Base-by-base conservation (phyloP, 1,139 yeast genomes). In the Yamadazyma triangularis region DNA sequence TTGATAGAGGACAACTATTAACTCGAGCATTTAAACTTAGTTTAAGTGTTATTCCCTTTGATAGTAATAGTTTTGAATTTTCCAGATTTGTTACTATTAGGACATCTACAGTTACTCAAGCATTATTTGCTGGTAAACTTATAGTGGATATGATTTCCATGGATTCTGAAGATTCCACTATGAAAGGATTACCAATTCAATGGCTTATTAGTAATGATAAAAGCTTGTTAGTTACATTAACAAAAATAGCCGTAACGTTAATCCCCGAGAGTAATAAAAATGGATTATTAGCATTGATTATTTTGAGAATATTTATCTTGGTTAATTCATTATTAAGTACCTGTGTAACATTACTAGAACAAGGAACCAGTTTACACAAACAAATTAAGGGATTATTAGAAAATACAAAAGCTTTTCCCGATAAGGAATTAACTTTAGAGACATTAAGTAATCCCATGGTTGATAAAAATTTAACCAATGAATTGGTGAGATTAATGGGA, bases 71-170 rank as follows among this genome's bases (percentile, higher is more conserved):
- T 32, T 53, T 56, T 38, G 74, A 68, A 36, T 58, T 65, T 35
- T 53, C 70, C n/a, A 61, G 60, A 38, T 58, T 62, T 33, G 47
- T 60, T 4, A 60, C 63, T 37, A 40, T 52, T 4, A 44, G 77
- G 30, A 70, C 81, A n/a, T 77, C 88, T 3, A 66, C 76, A 0
- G 62, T 79, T 12, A 59, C 79, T 1, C 88, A 83, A 45, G 65
- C 84, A 2, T 53, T 78, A 13, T 63, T 79, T 40, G 73, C 79
- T 0, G 67, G 70, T 15, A 64, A 73, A 28, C 50, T 77, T 15
- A 42, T 79, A 20, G 51, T 66, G 13, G 81, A 77, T 35, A 62
- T 72, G 63, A 50, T 69, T 14, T 64, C 67, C 4, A 46, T 56
- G 23, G 65, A 62, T 24, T 66, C 60, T 18, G 44, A 48, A 19